Base-by-base conservation (phyloP, 140 eudicot genomes). In the Erigeron philadelphicus region DNA sequence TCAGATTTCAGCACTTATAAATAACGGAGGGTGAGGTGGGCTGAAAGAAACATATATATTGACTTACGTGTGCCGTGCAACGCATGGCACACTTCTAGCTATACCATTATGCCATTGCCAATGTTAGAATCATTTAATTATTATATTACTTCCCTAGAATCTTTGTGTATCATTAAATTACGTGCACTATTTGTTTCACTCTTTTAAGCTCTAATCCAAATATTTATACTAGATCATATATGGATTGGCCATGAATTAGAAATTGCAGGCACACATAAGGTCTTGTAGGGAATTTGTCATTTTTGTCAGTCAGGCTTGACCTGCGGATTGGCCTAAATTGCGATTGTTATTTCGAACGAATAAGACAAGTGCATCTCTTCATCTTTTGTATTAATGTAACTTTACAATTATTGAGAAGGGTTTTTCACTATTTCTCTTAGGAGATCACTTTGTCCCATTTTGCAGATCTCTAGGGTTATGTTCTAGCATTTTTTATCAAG, bases 231-330 rank as follows among this genome's bases (percentile, higher is more conserved):
- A 38, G 11, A 18, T 40, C 11, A 53, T 68, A 53, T 6, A 38
- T 31, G 50, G 15, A 38, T 52, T 54, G 56, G 21, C 52, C 53
- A 68, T 17, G 31, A 11, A 17, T 53, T n/a, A 7, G 72, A 35
- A 9, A 31, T 46, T 67, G 61, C 49, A 67, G 43, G 61, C 72
- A 53, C 72, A 49, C 31, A n/a, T 35, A 68, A 68, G 75, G 57
- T 44, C 63, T 58, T 57, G 67, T 15, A 12, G 48, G 67, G 40
- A 48, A 40, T 11, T 42, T 61, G 5, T 4, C 57, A 54, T n/a
- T 11, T 54, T 3, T 2, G 9, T 54, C 16, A 16, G 3, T 7
- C 7, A n/a, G 60, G 23, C 60, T 15, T 50, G 19, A 12, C 16
- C 38, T 31, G 38, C 17, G 16, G 18, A 50, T n/a, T 12, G 21